phyloP scores from a whole-genome alignment of 108 stramenopile species.

The Cyclostephanos tholiformis region DNA sequence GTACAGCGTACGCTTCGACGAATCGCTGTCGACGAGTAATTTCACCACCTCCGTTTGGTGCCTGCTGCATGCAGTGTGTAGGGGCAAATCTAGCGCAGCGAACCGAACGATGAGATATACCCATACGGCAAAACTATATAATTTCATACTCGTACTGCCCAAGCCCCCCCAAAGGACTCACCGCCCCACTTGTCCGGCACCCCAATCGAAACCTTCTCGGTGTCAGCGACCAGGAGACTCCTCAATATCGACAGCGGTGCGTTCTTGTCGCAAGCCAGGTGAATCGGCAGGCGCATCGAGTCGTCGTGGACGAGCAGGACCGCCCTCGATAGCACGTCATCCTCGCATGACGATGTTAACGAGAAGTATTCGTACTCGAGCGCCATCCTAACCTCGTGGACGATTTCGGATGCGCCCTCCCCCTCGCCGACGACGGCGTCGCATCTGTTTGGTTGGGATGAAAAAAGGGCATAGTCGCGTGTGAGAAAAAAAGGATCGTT shows the following conservation, averaged over 20 bases:
- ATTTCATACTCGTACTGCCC: no score
- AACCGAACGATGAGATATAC: no score
- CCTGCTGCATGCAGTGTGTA: conserved; percentile 43
- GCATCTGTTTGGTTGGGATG: conserved; percentile 33
- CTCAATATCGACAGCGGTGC: conserved; percentile 63
- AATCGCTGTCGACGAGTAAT: conserved; percentile 60
- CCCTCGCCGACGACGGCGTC: conserved; percentile 23
- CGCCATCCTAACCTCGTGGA: conserved; percentile 33
- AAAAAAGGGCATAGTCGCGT: no score
- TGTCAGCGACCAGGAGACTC: conserved; percentile 54
- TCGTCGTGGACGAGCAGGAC: conserved; percentile 51
- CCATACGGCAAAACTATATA: no score
- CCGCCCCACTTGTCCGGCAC: conserved; percentile 64
- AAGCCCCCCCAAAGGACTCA: no score
- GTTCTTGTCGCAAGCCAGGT: conserved; percentile 71
- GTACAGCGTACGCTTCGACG: conserved; percentile 42
- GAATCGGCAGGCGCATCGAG: conserved; percentile 56
- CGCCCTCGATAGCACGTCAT: conserved; percentile 46
- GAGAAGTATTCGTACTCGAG: conserved; percentile 57
- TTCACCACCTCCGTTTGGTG: conserved; percentile 50
- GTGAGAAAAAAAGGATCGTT: no score
- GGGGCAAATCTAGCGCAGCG: conserved; percentile 18
- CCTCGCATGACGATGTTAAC: conserved; percentile 51
- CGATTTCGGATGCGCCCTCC: conserved; percentile 11
- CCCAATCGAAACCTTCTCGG: conserved; percentile 45